Base-by-base conservation (phyloP, 2,329 filamentous ascomycete genomes). In the Phialophora expanda region DNA sequence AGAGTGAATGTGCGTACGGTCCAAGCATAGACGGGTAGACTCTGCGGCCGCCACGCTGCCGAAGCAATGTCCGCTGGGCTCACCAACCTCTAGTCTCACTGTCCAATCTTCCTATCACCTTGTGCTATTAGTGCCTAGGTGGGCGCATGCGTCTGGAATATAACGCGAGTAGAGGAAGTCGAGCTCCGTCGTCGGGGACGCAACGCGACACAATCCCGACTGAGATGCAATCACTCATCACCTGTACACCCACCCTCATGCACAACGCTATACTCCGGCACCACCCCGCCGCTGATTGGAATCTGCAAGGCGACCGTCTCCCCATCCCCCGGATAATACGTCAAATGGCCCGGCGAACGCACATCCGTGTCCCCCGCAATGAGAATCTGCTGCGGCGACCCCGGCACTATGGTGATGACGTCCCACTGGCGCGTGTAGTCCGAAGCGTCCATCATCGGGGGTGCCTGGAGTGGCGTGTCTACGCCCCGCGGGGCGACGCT, bases 221-320 rank as follows among this genome's bases (percentile, higher is more conserved):
- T 30, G 30, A 9, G 2, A 30, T 2, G 7, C 30, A 30, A 2
- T 26, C 28, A 17, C 17, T 50, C 58, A 61, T 62, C 61, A 20
- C 38, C 60, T 20, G 28, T 41, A 66, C 66, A 68, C 11, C 63
- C 51, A 1, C 63, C 63, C 20, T 41, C 54, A 46, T 61, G 54
- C 28, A 68, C 24, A 6, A 69, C 64, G 4, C 3, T 30, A 53
- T 69, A 57, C n/a, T 28, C 54, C 20, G 66, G 66, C 55, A 66
- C 55, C 4, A 50, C 50, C 3, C 70, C 71, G 22, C 73, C 61
- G 34, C 57, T 56, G 60, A 75, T 73, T 2, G 74, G 72, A 30
- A 74, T 65, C 68, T 75, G 73, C 46, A 75, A 55, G 24, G 73
- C 72, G 50, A 73, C 69, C 4, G 70, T 70, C 32, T 68, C 63